Percentiles rank a stretch among this genome's conserved stretches.
Conservation (phyloP, 441 rosid species). For the Adansonia rubrostipa region DNA sequence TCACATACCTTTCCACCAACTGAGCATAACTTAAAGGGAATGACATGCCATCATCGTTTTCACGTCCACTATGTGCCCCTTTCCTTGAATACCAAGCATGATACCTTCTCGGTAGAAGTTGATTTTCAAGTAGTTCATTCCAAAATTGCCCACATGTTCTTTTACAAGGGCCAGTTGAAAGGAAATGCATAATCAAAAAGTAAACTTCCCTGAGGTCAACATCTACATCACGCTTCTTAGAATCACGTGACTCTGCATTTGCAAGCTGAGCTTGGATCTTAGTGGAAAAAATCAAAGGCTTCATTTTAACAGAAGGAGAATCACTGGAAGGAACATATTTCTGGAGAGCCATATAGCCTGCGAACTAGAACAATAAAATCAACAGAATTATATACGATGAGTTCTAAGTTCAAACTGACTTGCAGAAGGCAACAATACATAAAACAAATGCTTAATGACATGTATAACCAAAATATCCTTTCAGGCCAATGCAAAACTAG, state of each 20-base stretch:
- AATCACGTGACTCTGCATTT: constrained; percentile 44
- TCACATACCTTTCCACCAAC: constrained; percentile 74
- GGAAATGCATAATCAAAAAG: constrained; percentile 93
- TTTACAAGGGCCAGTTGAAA: constrained; percentile 90
- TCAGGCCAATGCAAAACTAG: background rate
- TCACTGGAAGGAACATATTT: constrained; percentile 59
- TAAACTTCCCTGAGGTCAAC: constrained; percentile 90
- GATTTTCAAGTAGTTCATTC: constrained; percentile 91
- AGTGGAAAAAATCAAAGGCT: constrained; percentile 62
- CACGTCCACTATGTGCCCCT: constrained; percentile 64
- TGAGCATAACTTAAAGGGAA: constrained; percentile 73
- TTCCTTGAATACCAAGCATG: constrained; percentile 96
- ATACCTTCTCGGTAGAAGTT: constrained; percentile 94
- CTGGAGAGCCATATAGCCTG: constrained; percentile 80
- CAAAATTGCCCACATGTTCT: constrained; percentile 69
- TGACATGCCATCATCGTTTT: constrained; percentile 80
- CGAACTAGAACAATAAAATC: constrained; percentile 23
- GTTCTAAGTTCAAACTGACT: background rate
- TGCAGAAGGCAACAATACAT: background rate
- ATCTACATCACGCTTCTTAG: constrained; percentile 54
- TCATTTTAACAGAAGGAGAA: constrained; percentile 58
- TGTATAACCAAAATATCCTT: background rate
- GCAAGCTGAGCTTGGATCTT: constrained; percentile 57
- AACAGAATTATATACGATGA: background rate
- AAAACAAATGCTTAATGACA: background rate